Evolutionary conservation across 257 asterid genomes (phyloP), one percentile per base, ranked within the genome.

Genomic region (Solanum acaule): DNA sequence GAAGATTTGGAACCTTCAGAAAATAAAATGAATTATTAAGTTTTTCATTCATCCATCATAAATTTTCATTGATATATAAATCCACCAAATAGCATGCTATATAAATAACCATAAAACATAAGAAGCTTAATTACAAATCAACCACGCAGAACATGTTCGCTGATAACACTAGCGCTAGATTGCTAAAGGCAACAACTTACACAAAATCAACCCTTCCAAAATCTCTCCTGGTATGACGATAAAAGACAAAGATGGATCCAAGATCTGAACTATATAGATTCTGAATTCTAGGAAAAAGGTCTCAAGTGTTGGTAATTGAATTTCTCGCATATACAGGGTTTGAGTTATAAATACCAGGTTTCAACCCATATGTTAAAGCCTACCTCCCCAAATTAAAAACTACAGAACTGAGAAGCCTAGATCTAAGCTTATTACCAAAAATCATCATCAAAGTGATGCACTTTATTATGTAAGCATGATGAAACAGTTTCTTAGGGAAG

Each of bases 1-100:
- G 12, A 37, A 81, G 86, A 18, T 81, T 18, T 81, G 89, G 90
- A 34, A 86, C 95, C 98, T 94, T 65, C 89, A 89, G 40, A 52
- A 29, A 10, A 18, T 46, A 81, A 81, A 81, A 27, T 44, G 65
- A 79, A 44, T 79, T 6, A 79, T 71, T 22, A 35, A 81, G 70
- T 18, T 49, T 49, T 46, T 49, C 40, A 29, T 14, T 81, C 86
- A 27, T 81, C 18, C 65, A 44, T 10, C 10, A 46, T 18, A 46
- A 46, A 31, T 46, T 78, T 3, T 33, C 65, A 44, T 15, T 15
- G 40, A 79, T 5, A 44, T 12, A 44, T 44, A 2, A 29, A 46
- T 81, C 20, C 29, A 49, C 33, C 67, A 81, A 81, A 49, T 81
- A 9, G 6, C 42, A 49, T 16, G 44, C 5, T 49, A 81, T 78